Evolutionary conservation across 305 asterid genomes (phyloP), one percentile per base, ranked within the genome.

Genomic region (Solanum hybrid): DNA sequence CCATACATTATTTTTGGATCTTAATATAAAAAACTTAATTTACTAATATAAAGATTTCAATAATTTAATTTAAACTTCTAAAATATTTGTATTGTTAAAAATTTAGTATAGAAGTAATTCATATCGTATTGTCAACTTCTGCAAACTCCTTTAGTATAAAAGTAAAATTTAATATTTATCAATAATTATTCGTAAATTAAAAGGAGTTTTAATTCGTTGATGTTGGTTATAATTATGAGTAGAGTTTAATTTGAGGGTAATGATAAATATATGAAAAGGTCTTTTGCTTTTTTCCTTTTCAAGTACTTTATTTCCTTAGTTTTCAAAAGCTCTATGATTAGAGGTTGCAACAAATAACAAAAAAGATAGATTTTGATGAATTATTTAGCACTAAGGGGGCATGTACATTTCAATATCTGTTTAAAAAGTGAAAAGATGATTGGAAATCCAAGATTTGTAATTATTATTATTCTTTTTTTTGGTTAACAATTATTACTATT

Each of bases 241-340:
- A 18, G 7, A 57, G 40, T 31, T 84, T 18, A 51, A 20, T 11
- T 51, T 84, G 88, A 84, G 22, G 11, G 42, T 84, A 84, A 84
- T 84, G 39, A 84, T 84, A 61, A 29, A 84, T 39, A 20, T 84
- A 51, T 84, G 76, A 84, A 51, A 84, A 84, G 88, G 40, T 84
- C 12, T 61, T 51, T 9, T 20, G 13, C 88, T 84, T 84, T 84
- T 51, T 51, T 35, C n/a, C 87, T 18, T 51, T 84, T 79, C 13
- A 79, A 36, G 86, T 11, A 29, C 88, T 84, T 84, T 84, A 84
- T 51, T 84, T 84, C 46, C 75, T 51, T 16, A 2, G 28, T 51
- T 51, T 79, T 84, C 88, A 84, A 84, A 84, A 84, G 88, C 40
- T 84, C 31, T 35, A 84, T 84, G 76, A 84, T 84, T 84, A 84